Base-by-base conservation (phyloP, 139 green algal genomes). In the Zygnema cylindricum region DNA sequence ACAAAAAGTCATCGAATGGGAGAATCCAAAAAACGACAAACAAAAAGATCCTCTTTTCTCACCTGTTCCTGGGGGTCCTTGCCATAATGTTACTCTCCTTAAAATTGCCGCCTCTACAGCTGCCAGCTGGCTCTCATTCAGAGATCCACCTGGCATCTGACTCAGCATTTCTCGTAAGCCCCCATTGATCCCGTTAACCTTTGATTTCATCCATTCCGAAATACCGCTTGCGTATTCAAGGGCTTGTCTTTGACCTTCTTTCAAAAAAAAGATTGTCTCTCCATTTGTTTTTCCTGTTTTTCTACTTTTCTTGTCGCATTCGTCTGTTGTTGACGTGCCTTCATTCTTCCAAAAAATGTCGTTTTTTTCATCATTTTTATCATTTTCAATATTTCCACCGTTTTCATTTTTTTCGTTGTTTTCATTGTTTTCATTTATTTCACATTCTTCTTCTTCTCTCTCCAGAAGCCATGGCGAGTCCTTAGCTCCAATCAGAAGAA, bases 11-110 rank as follows among this genome's bases (percentile, higher is more conserved):
- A n/a, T n/a, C n/a, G n/a, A n/a, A n/a, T n/a, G n/a, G n/a, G n/a
- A n/a, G n/a, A n/a, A n/a, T n/a, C n/a, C n/a, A n/a, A n/a, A n/a
- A n/a, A n/a, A n/a, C n/a, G n/a, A n/a, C n/a, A n/a, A n/a, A n/a
- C n/a, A n/a, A n/a, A n/a, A n/a, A n/a, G n/a, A n/a, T n/a, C n/a
- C n/a, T n/a, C n/a, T n/a, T n/a, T n/a, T n/a, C 54, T 88, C 42
- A 40, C 84, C 84, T 25, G 85, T 90, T 43, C 91, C 91, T 41
- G 91, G 90, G n/a, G 90, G 90, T 3, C 90, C 90, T 71, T 93
- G 90, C 76, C 88, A 92, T 1, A 93, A 73, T 35, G 90, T 92
- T 35, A 93, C 30, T 23, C 90, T 75, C 33, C 88, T 73, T 43
- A 43, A 69, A 38, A 92, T 42, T 7, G 90, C 87, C n/a, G 82